A percentile compares a stretch with the other conserved stretches of the same genome.
phyloP scores from a whole-genome alignment of 2,329 filamentous ascomycete species.

The Nigrospora osmanthi region DNA sequence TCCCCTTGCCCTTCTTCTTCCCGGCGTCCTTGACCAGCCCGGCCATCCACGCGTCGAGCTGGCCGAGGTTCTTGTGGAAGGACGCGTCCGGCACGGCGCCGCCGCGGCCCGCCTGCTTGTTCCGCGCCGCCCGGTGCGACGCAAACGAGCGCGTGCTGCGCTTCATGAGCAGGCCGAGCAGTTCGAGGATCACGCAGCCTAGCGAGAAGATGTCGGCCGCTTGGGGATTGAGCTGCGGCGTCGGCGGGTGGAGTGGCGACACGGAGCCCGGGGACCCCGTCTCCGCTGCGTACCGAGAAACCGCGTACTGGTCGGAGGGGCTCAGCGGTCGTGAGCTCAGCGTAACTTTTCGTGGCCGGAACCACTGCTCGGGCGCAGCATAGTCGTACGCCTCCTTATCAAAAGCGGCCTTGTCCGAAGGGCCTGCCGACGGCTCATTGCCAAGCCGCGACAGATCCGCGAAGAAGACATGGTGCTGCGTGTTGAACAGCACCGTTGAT shows the following conservation, averaged over 20 bases:
- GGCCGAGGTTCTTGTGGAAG: slow-evolving; percentile 63
- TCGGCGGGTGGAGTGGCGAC: slow-evolving; percentile 20
- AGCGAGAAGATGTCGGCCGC: slow-evolving; percentile 67
- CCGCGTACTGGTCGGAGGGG: slow-evolving; percentile 27
- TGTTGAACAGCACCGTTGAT: slow-evolving; percentile 60
- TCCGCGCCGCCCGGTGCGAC: slow-evolving; percentile 57
- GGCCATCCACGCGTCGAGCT: slow-evolving; percentile 62
- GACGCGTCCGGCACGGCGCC: slow-evolving; percentile 60
- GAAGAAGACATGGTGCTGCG: slow-evolving; percentile 58
- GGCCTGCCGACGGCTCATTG: slow-evolving; percentile 30
- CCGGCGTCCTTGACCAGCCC: slow-evolving; percentile 50
- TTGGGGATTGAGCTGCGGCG: slow-evolving; percentile 40
- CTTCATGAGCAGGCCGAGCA: slow-evolving; percentile 62
- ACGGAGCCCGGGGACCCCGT: slow-evolving; percentile 24
- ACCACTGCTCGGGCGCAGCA: slow-evolving; percentile 60
- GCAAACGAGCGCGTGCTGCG: slow-evolving; percentile 59
- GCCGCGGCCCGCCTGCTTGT: slow-evolving; percentile 49
- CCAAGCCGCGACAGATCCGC: slow-evolving; percentile 50
- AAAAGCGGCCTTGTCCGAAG: slow-evolving; percentile 38
- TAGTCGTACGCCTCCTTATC: slow-evolving; percentile 68
- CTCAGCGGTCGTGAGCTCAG: slow-evolving; percentile 18
- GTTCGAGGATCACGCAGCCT: slow-evolving; percentile 64
- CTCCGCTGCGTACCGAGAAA: slow-evolving; percentile 21
- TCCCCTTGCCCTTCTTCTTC: slow-evolving; percentile 32
- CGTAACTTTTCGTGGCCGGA: slow-evolving; percentile 28